A percentile compares a stretch with the other conserved stretches of the same genome.
Conservation (phyloP, 2,329 filamentous ascomycete species). For the Lecanosticta acicola region DNA sequence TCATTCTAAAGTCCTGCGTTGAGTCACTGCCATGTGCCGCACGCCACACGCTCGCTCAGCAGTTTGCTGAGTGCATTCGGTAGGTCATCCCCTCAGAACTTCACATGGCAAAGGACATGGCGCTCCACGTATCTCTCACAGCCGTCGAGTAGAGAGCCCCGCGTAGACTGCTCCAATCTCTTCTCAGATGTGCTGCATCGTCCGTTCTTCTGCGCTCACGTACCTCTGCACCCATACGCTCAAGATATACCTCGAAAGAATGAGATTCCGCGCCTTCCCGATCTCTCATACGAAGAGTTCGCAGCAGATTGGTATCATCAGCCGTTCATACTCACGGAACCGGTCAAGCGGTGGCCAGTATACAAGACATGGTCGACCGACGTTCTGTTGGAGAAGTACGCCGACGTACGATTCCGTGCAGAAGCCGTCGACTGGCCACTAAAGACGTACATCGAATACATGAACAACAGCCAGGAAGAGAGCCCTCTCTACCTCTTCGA, state of each 20-base stretch:
- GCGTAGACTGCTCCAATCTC: constrained; percentile 67
- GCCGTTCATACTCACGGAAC: constrained; percentile 81
- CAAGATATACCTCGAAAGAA: constrained; percentile 67
- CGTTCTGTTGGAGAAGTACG: constrained; percentile 59
- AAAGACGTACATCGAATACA: constrained; percentile 73
- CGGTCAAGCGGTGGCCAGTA: constrained; percentile 75
- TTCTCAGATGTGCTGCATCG: constrained; percentile 88
- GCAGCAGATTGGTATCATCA: constrained; percentile 67
- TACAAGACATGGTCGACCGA: constrained; percentile 68
- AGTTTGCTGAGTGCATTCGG: constrained; percentile 27
- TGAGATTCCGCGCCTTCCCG: constrained; percentile 62
- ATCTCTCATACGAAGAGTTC: constrained; percentile 69
- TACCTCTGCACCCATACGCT: constrained; percentile 60
- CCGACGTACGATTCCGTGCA: constrained; percentile 68
- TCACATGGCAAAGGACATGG: constrained; percentile 79
- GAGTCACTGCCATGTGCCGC: too few relatives aligned
- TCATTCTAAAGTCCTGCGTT: constrained; percentile 26
- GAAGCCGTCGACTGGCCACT: constrained; percentile 93
- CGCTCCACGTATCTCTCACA: constrained; percentile 68
- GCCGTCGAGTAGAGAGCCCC: constrained; percentile 47
- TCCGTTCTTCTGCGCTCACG: constrained; percentile 82
- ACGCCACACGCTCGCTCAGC: constrained; percentile 13
- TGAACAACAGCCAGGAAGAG: constrained; percentile 65
- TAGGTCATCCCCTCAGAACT: constrained; percentile 43
- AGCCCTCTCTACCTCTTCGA: constrained; percentile 92